A percentile compares a stretch with the other conserved stretches of the same genome.
phyloP scores from a whole-genome alignment of 179 eudicot species.

The Gypsophila paniculata region DNA sequence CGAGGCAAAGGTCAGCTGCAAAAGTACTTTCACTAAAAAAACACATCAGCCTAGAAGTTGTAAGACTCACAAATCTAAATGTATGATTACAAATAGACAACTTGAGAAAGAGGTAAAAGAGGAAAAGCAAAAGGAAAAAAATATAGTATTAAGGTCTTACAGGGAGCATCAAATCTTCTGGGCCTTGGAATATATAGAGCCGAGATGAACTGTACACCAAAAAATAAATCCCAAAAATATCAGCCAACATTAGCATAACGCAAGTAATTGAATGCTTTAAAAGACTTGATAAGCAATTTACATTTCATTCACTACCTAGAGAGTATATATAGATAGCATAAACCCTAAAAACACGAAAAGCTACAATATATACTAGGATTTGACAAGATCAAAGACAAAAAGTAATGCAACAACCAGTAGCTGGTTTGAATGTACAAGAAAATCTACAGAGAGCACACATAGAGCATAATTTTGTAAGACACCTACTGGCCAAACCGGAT shows the following conservation, averaged over 20 bases:
- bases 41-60: background rate
- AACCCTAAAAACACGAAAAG: background rate
- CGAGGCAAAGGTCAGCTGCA: background rate
- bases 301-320: too few species aligned
- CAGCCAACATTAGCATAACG: conserved; percentile 7
- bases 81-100: background rate
- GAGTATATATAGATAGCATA: too few species aligned
- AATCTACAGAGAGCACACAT: background rate
- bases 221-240: conserved; percentile 13
- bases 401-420: conserved; percentile 2
- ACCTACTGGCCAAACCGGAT: conserved; percentile 97
- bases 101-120: background rate
- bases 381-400: background rate
- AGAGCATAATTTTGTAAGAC: background rate
- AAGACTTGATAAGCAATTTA: background rate
- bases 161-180: conserved; percentile 82
- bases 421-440: background rate
- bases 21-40: background rate
- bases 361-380: background rate
- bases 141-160: conserved; percentile 38
- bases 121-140: background rate
- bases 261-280: background rate
- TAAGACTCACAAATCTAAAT: background rate
- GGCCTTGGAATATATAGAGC: conserved; percentile 88
- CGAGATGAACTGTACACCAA: conserved; percentile 65